These are phyloP conservation scores for Penicillium concentricum DNA, from an alignment of 2,329 filamentous ascomycete species.

Conservation along the genomic window DNA sequence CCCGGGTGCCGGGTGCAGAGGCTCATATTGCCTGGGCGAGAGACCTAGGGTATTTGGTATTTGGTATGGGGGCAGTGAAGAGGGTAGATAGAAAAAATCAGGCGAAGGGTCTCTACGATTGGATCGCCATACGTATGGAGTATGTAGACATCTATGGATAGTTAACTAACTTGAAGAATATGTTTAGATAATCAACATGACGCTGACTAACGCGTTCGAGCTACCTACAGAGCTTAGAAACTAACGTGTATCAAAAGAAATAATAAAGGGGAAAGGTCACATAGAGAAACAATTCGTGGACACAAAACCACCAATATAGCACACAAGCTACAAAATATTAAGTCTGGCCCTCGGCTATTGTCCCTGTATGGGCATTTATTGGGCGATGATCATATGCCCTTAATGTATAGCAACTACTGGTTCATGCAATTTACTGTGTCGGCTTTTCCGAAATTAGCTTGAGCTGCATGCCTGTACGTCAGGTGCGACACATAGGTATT, in stretches of 20 bases:
- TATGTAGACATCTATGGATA: too few relatives aligned
- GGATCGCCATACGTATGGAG: too few relatives aligned
- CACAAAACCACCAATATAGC: neutral
- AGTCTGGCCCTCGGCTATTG: neutral
- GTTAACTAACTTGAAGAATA: too few relatives aligned
- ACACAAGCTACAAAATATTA: neutral
- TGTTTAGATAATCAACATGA: too few relatives aligned
- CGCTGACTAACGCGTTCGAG: neutral
- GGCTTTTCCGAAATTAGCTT: neutral
- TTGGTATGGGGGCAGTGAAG: neutral
- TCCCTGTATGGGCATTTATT: neutral
- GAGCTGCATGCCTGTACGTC: neutral
- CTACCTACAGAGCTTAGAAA: neutral
- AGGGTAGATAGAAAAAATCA: neutral
- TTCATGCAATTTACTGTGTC: neutral
- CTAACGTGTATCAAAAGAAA: neutral
- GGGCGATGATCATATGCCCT: too few relatives aligned
- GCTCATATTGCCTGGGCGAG: neutral
- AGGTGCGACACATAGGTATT: neutral
- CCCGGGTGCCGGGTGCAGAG: conserved; percentile 1
- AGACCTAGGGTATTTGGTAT: neutral
- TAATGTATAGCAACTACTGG: too few relatives aligned
- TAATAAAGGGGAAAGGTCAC: too few relatives aligned
- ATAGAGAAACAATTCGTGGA: neutral
- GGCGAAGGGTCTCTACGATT: neutral